Conservation (phyloP, 352 stramenopile genomes). For the Globisporangium paddicum region DNA sequence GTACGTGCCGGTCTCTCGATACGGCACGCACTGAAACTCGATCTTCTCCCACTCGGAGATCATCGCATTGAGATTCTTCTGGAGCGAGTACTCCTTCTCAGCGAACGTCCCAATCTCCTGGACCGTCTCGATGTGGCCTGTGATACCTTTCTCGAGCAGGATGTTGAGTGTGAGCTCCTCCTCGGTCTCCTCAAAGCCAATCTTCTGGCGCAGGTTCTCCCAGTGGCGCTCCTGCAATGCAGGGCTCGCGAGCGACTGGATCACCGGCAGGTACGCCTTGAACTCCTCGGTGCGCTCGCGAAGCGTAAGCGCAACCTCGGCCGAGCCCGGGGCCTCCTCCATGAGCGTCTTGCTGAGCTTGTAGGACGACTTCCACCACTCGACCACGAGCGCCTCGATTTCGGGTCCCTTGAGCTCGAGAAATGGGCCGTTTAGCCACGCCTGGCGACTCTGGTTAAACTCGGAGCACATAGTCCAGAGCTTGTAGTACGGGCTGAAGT, state of each 20-base stretch:
- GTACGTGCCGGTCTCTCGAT: constrained; percentile 92
- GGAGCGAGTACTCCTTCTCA: constrained; percentile 94
- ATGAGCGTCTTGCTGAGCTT: constrained; percentile 90
- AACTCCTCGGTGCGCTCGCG: constrained; percentile 92
- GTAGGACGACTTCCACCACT: constrained; percentile 93
- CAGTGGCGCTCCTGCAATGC: constrained; percentile 92
- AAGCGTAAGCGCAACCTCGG: constrained; percentile 83
- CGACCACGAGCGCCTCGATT: constrained; percentile 88
- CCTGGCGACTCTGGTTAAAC: constrained; percentile 88
- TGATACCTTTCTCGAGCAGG: constrained; percentile 80
- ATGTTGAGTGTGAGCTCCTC: constrained; percentile 83
- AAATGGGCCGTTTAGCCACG: constrained; percentile 92
- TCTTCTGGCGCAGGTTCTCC: constrained; percentile 85
- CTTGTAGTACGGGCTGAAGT: constrained; percentile 91
- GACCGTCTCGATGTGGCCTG: constrained; percentile 88
- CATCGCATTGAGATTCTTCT: constrained; percentile 93
- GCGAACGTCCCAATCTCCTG: constrained; percentile 88
- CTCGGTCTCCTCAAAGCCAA: constrained; percentile 85
- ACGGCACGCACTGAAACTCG: constrained; percentile 90
- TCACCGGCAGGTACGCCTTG: constrained; percentile 89
- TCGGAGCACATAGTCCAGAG: constrained; percentile 95
- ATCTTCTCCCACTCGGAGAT: constrained; percentile 92
- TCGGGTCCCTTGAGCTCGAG: constrained; percentile 84
- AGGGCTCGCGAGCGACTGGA: constrained; percentile 88
- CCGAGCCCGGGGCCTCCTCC: constrained; percentile 83